Percentiles rank a stretch among this genome's conserved stretches.
Evolutionary conservation across 345 rosid species (phyloP).

Genomic region (Eucalyptus caleyi): DNA sequence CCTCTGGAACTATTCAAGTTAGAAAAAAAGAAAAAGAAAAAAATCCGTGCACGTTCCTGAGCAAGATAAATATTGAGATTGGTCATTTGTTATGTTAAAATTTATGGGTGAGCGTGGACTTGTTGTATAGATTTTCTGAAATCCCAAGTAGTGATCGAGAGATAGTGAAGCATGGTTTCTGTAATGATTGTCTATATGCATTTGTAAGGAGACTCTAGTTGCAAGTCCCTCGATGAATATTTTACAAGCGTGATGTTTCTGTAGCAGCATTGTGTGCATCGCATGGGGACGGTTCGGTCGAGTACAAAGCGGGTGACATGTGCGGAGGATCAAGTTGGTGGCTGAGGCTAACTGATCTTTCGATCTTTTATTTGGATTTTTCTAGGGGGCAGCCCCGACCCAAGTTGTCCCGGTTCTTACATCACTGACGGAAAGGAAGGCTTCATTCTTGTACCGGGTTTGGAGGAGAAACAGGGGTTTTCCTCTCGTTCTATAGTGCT

Average conservation of each 20-base stretch:
- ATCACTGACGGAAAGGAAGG: constrained; percentile 5
- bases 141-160: background rate
- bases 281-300: background rate
- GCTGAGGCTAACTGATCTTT: constrained; percentile 11
- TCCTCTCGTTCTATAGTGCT: background rate
- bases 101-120: background rate
- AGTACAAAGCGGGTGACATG: constrained; percentile 6
- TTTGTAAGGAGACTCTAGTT: background rate
- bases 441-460: background rate
- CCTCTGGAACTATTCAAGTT: constrained; percentile 54
- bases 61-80: background rate
- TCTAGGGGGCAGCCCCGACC: background rate
- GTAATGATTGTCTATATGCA: background rate
- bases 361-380: background rate
- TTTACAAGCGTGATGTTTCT: background rate
- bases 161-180: background rate
- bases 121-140: background rate
- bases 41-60: background rate
- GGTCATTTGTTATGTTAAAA: background rate
- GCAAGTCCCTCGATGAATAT: background rate
- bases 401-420: background rate
- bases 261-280: background rate
- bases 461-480: background rate
- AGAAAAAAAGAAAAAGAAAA: background rate
- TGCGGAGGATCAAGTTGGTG: constrained; percentile 28